These are phyloP conservation scores for Paecilomyces niveus DNA, from an alignment of 2,329 filamentous ascomycete species.

Conservation along the genomic window DNA sequence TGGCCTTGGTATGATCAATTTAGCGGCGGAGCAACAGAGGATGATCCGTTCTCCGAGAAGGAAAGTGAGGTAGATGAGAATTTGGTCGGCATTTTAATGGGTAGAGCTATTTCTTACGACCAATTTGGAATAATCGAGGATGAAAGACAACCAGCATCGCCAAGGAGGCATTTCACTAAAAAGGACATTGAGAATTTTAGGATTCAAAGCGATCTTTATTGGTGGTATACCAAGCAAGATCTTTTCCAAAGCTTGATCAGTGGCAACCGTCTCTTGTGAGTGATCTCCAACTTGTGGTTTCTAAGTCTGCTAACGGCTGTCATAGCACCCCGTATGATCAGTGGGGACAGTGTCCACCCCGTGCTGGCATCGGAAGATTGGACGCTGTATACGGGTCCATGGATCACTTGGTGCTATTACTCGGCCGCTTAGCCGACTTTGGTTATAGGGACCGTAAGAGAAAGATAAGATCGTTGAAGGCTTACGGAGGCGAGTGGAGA, in stretches of 20 bases:
- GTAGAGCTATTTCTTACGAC: constrained; percentile 52
- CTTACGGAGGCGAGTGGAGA: constrained; percentile 51
- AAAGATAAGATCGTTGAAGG: constrained; percentile 63
- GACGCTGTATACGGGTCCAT: constrained; percentile 81
- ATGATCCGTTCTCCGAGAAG: constrained; percentile 35
- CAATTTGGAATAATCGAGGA: constrained; percentile 46
- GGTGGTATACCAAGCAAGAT: constrained; percentile 96
- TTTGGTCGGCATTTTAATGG: constrained; percentile 53
- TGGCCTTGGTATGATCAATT: constrained; percentile 12
- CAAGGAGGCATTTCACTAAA: constrained; percentile 31
- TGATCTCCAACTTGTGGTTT: constrained; percentile 11
- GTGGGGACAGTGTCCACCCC: constrained; percentile 83
- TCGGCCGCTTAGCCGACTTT: constrained; percentile 75
- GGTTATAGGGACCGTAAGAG: constrained; percentile 67
- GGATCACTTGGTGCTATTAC: constrained; percentile 76
- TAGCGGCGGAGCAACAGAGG: constrained; percentile 31
- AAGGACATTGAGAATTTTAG: constrained; percentile 73
- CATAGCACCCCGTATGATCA: constrained; percentile 67
- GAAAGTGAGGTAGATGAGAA: constrained; percentile 47
- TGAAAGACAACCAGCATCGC: constrained; percentile 11
- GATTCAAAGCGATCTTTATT: constrained; percentile 77
- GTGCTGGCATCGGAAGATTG: constrained; percentile 68
- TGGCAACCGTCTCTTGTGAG: constrained; percentile 78
- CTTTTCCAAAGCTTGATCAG: constrained; percentile 84
- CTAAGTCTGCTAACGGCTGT: constrained; percentile 6